Evolutionary conservation across 2,329 filamentous ascomycete genomes (phyloP), one percentile per base, ranked within the genome.

Genomic region (Aspergillus sojae): DNA sequence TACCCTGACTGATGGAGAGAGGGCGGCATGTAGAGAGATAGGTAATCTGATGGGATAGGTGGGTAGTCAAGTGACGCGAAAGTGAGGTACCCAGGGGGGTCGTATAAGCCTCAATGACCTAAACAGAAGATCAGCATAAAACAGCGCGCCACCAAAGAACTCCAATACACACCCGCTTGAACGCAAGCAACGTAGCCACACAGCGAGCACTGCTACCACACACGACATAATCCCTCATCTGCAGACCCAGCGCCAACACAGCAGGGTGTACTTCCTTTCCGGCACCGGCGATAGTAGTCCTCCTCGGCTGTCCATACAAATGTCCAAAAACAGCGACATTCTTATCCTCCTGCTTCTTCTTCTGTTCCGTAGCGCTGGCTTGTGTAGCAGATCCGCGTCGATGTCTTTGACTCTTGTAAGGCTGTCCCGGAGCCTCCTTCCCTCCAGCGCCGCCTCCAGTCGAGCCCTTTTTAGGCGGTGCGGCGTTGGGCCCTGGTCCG

Each of bases 1-100:
- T 99, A 65, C 95, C 95, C 89, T 98, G 97, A 66, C 92, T 93
- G 79, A 97, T 95, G 69, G 92, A 96, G 80, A 99, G 91, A 39
- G 95, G 94, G n/a, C 95, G 89, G 74, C 94, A 97, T 69, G 93
- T 93, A 64, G 92, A 92, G 65, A 99, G 86, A 75, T 96, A 97
- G 68, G 96, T 93, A 74, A 99, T 97, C 79, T 99, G 95, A 43
- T 94, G 92, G 73, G 93, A 95, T 64, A 99, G 88, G 78, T 98
- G 93, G 12, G 92, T 91, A 36, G 93, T 95, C 71, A 99, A 89
- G 81, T 99, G 94, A 39, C 95, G 90, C 23, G 93, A 91, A 48
- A 99, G 86, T 46, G 93, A 94, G 62, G 90, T 93, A 46, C 91
- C 91, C 30, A 89, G 84, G 5, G 95, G 95, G 1, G 94, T 98